Evolutionary conservation across 495 filamentous ascomycete species (phyloP).

Genomic region (Neurospora terricola): DNA sequence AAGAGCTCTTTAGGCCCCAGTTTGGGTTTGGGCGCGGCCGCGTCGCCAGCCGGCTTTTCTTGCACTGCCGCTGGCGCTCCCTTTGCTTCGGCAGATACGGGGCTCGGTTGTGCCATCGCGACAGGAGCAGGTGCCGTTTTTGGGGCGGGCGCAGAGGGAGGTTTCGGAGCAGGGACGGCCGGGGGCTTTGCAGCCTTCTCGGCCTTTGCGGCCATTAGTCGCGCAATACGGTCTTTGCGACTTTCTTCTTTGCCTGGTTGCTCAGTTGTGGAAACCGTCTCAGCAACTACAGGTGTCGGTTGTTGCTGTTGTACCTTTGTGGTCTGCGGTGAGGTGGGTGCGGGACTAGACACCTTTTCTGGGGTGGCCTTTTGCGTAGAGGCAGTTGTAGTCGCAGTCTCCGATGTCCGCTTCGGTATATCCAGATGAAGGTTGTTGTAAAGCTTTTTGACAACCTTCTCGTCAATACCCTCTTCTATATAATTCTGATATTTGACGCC

Average conservation of each 20-base stretch:
- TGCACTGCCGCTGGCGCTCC: slow-evolving; percentile 4
- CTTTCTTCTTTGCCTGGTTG: slow-evolving; percentile 46
- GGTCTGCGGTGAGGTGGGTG: background rate
- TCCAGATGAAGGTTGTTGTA: slow-evolving; percentile 57
- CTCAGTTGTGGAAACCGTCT: slow-evolving; percentile 11
- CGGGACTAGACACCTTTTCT: background rate
- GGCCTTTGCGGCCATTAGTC: slow-evolving; percentile 53
- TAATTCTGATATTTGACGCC: slow-evolving; percentile 60
- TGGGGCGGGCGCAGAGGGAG: background rate
- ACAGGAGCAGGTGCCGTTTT: background rate
- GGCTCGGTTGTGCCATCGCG: background rate
- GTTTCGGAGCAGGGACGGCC: background rate
- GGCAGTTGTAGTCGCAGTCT: background rate
- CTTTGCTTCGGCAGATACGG: background rate
- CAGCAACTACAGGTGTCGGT: slow-evolving; percentile 1
- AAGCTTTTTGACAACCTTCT: slow-evolving; percentile 48
- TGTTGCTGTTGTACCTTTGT: slow-evolving; percentile 2
- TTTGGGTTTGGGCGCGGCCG: slow-evolving; percentile 20
- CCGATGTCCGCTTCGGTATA: slow-evolving; percentile 20
- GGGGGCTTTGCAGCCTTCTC: slow-evolving; percentile 18
- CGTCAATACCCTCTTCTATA: slow-evolving; percentile 61
- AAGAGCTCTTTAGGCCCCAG: slow-evolving; percentile 33
- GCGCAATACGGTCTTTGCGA: slow-evolving; percentile 67
- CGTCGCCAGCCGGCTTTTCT: background rate
- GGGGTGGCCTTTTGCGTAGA: slow-evolving; percentile 2